Percentiles rank a stretch among this genome's conserved stretches.
phyloP scores from a whole-genome alignment of 768 basidiomycete genomes.

The Trametes gibbosa region DNA sequence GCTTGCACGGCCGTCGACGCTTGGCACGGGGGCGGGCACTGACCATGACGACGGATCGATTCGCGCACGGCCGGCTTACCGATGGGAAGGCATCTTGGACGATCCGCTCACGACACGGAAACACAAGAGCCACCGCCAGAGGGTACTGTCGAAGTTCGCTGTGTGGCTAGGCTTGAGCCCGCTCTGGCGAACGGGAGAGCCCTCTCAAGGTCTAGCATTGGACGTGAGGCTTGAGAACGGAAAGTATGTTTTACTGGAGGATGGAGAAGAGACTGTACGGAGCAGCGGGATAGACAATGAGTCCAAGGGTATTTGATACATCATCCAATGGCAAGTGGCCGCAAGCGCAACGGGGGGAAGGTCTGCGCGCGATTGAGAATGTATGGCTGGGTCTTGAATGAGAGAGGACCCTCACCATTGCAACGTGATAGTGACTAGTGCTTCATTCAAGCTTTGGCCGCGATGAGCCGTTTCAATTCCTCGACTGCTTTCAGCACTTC shows the following conservation, averaged over 20 bases:
- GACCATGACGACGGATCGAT: conserved; percentile 65
- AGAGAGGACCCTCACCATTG: neutral
- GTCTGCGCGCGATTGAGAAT: neutral
- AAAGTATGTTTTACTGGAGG: conserved; percentile 49
- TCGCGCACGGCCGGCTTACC: conserved; percentile 57
- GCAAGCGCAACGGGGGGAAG: neutral
- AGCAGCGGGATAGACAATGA: neutral
- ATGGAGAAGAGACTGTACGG: neutral
- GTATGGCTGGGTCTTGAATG: neutral
- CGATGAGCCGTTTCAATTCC: conserved; percentile 15
- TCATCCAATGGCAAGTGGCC: neutral
- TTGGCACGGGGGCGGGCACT: conserved; percentile 69
- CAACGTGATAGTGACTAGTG: neutral
- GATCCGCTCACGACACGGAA: conserved; percentile 45
- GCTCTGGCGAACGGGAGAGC: conserved; percentile 50
- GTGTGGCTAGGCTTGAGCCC: conserved; percentile 72
- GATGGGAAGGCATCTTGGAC: conserved; percentile 67
- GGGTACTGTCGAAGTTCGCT: conserved; percentile 50
- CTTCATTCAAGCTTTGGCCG: neutral
- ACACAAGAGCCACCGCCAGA: conserved; percentile 35
- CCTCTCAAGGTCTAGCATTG: conserved; percentile 56
- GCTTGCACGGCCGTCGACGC: conserved; percentile 47
- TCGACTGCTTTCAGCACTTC: conserved; percentile 17
- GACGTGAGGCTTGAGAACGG: conserved; percentile 58
- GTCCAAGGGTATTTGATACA: neutral